Percentiles rank a stretch among this genome's conserved stretches.
Evolutionary conservation across 345 rosid genomes (phyloP).

Genomic region (Populus euphratica): DNA sequence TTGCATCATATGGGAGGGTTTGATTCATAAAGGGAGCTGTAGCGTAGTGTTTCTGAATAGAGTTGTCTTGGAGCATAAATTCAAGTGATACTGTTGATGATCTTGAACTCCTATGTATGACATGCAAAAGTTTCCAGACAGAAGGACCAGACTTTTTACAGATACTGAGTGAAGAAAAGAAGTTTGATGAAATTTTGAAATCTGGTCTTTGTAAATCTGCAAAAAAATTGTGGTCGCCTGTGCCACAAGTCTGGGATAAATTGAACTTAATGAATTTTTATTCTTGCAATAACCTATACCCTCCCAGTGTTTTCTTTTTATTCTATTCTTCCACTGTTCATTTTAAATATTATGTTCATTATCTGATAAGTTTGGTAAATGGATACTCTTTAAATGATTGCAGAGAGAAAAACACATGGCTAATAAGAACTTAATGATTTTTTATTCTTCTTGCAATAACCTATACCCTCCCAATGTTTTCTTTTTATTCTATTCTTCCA

Average conservation of each 20-base stretch:
- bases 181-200: not conserved
- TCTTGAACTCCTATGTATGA: not conserved
- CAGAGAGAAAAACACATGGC: slow-evolving; percentile 80
- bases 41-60: not conserved
- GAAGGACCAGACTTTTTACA: not conserved
- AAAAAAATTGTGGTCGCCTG: not conserved
- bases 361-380: not conserved
- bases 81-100: not conserved
- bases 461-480: not conserved
- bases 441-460: not conserved
- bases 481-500: not conserved
- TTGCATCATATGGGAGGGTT: too few species aligned
- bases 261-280: not conserved
- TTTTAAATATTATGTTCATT: not conserved
- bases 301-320: not conserved
- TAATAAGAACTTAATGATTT: slow-evolving; percentile 39
- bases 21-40: too few species aligned
- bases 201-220: not conserved
- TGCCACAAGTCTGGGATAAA: not conserved
- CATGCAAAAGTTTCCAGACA: not conserved
- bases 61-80: not conserved
- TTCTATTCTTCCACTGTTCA: not conserved
- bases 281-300: not conserved
- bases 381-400: slow-evolving; percentile 21
- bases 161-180: not conserved